A percentile compares a stretch with the other conserved stretches of the same genome.
Conservation (phyloP, 208 protist genomes). For the Herpetomonas samuelpessoai region DNA sequence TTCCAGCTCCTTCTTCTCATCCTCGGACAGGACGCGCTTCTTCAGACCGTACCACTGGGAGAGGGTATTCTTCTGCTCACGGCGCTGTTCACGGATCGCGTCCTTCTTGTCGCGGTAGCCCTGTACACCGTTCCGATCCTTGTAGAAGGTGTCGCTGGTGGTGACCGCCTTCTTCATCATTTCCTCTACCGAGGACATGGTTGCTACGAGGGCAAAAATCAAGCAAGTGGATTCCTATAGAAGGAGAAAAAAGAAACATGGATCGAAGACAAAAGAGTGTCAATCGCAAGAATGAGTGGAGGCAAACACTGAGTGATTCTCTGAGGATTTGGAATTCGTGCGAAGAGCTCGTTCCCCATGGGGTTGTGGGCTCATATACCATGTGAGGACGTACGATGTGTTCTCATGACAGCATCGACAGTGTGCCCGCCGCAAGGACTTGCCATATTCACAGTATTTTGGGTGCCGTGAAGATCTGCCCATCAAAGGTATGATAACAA, state of each 20-base stretch:
- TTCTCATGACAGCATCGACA: too few species aligned
- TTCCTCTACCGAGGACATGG: conserved; percentile 39
- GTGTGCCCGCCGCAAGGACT: too few species aligned
- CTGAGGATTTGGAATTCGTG: too few species aligned
- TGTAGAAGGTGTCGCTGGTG: conserved; percentile 59
- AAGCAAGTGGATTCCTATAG: background rate
- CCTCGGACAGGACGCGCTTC: conserved; percentile 41
- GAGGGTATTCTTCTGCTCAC: conserved; percentile 70
- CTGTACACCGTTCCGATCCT: conserved; percentile 52
- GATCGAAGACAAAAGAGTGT: too few species aligned
- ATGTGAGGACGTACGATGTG: too few species aligned
- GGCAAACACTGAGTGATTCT: too few species aligned
- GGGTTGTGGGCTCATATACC: too few species aligned
- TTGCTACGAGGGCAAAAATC: background rate
- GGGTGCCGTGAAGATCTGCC: too few species aligned
- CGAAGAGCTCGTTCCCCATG: too few species aligned
- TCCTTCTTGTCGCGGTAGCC: conserved; percentile 75
- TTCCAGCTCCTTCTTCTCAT: conserved; percentile 76
- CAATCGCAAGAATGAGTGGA: too few species aligned
- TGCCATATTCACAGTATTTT: too few species aligned
- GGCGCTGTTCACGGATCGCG: conserved; percentile 51
- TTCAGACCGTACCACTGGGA: conserved; percentile 90
- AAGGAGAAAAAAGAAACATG: conserved; percentile 1
- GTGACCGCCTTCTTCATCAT: conserved; percentile 90
- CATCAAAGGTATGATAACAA: too few species aligned